phyloP scores from a whole-genome alignment of 2,329 filamentous ascomycete genomes.

The Colletotrichum endophyticum region DNA sequence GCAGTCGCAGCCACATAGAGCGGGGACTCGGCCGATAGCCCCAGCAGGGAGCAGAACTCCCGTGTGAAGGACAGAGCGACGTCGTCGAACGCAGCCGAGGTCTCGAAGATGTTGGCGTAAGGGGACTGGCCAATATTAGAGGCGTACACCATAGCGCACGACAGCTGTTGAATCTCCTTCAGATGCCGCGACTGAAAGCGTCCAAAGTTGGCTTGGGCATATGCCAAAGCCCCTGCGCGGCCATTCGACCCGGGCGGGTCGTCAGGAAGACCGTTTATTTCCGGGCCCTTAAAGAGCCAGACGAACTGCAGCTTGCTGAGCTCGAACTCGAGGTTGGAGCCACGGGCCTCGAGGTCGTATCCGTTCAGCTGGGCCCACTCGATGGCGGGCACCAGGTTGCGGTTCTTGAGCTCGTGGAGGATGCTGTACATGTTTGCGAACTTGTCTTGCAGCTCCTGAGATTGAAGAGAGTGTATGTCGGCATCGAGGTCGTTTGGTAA shows the following conservation, averaged over 20 bases:
- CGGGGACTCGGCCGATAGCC: conserved; percentile 88
- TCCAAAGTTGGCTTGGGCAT: conserved; percentile 76
- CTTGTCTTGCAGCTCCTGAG: conserved; percentile 73
- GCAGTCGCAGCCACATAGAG: conserved; percentile 93
- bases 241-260: conserved; percentile 53
- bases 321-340: conserved; percentile 95
- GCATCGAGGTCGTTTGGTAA: conserved; percentile 25
- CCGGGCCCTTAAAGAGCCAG: conserved; percentile 77
- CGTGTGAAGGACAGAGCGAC: conserved; percentile 87
- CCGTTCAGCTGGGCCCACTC: conserved; percentile 81
- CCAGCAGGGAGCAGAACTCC: conserved; percentile 92
- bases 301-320: conserved; percentile 89
- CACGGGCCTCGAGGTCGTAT: conserved; percentile 74
- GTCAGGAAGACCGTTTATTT: conserved; percentile 59
- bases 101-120: conserved; percentile 80
- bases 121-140: conserved; percentile 78
- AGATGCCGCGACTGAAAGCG: conserved; percentile 78
- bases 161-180: conserved; percentile 80
- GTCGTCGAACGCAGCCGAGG: conserved; percentile 78
- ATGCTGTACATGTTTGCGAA: conserved; percentile 94
- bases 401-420: conserved; percentile 75
- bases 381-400: conserved; percentile 83
- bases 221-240: conserved; percentile 70
- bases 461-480: conserved; percentile 63
- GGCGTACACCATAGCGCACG: conserved; percentile 80